phyloP scores from a whole-genome alignment of 768 basidiomycete genomes.

The Pleurotus giganteus region DNA sequence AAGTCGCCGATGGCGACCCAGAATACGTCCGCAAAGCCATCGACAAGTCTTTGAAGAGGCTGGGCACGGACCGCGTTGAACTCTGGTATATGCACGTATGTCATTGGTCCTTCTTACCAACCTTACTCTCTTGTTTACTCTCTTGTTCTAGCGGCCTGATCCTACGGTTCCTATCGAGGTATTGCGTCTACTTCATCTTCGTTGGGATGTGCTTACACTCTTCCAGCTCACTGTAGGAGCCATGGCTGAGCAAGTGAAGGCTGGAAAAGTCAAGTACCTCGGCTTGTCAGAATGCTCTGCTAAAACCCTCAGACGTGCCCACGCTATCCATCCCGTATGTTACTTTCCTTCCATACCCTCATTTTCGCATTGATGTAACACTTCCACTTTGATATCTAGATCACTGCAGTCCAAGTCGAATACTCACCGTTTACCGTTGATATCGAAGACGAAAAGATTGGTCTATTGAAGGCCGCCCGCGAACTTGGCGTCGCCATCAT shows the following conservation, averaged over 20 bases:
- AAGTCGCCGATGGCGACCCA: slow-evolving; percentile 24
- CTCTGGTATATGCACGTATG: slow-evolving; percentile 46
- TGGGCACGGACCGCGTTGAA: slow-evolving; percentile 42
- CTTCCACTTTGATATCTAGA: slow-evolving; percentile 12
- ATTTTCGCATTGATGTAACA: neutral
- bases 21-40: slow-evolving; percentile 37
- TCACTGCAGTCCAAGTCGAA: slow-evolving; percentile 44
- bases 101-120: neutral
- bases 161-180: slow-evolving; percentile 27
- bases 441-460: slow-evolving; percentile 38
- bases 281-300: slow-evolving; percentile 56
- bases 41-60: slow-evolving; percentile 36
- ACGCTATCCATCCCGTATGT: slow-evolving; percentile 45
- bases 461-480: slow-evolving; percentile 34
- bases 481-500: slow-evolving; percentile 45
- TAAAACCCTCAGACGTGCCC: slow-evolving; percentile 46
- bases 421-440: slow-evolving; percentile 42
- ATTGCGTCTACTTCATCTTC: neutral
- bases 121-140: neutral
- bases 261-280: slow-evolving; percentile 46
- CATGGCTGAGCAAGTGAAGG: slow-evolving; percentile 53
- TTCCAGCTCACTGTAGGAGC: slow-evolving; percentile 40
- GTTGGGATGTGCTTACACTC: neutral
- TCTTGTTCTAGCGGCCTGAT: slow-evolving; percentile 19
- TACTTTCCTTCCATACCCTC: slow-evolving; percentile 22